Evolutionary conservation across 2,329 filamentous ascomycete genomes (phyloP), one percentile per base, ranked within the genome.

Genomic region (Paradendryphiella salina): DNA sequence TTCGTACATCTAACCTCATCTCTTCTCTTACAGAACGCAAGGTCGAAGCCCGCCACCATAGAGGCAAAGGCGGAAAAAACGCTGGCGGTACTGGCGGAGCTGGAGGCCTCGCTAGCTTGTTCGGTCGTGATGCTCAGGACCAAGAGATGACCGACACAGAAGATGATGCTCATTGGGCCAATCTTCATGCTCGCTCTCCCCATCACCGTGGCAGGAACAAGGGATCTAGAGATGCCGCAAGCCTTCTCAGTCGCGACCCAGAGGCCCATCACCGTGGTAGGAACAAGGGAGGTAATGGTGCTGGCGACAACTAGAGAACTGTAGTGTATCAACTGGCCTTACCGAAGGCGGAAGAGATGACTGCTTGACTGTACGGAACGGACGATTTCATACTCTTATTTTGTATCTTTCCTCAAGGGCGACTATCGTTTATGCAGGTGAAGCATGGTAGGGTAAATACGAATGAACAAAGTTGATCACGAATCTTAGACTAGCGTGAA

Each of bases 11-110:
- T 17, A 59, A 61, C 42, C 57, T 66, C 14, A 57, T 64, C 32
- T 61, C 59, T 49, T 55, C 63, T 21, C 59, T 67, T 35, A 48
- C 54, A 33, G 48, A 32, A 15, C 64, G 65, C 43, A 44, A 49
- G 23, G 29, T 57, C 23, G 60, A 57, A 34, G 45, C 54, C 15
- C 59, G 52, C 32, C 60, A 61, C 23, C 61, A 60, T 37, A 52
- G 46, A 23, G 59, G 61, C 43, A 59, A 57, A 21, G 60, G 36
- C 6, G 23, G 23, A 26, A 26, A 38, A 34, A 59, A 50, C 18
- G 21, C 18, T 11, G 44, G 15, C n/a, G 44, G 18, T 21, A 26
- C 18, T 8, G 44, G 23, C 7, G 23, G 23, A 9, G 23, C 23
- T 7, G 23, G 23, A 26, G 23, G 23, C 23, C 23, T 26, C 8